These are phyloP conservation scores for Naegleria fowleri DNA, from an alignment of 208 protist species.

Conservation along the genomic window DNA sequence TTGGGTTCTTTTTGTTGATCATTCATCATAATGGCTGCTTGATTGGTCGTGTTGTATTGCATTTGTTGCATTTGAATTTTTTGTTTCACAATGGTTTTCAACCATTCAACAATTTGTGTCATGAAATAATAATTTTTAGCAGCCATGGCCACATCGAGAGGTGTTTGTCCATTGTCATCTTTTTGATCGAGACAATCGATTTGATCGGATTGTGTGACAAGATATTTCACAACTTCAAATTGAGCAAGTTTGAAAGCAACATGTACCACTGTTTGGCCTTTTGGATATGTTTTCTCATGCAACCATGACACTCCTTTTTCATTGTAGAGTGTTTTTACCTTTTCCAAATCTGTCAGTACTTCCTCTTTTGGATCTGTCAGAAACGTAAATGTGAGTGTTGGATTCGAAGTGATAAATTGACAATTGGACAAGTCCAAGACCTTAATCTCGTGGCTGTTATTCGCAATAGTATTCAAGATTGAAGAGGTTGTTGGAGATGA, in stretches of 20 bases:
- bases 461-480: background rate
- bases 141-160: background rate
- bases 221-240: constrained; percentile 4
- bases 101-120: background rate
- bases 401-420: background rate
- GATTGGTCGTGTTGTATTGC: background rate
- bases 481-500: too few relatives aligned
- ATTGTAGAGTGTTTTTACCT: background rate
- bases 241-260: background rate
- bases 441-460: background rate
- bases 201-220: background rate
- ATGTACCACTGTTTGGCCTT: constrained; percentile 1
- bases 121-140: background rate
- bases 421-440: background rate
- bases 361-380: background rate
- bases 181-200: background rate
- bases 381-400: background rate
- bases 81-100: background rate
- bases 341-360: background rate
- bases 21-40: too few relatives aligned
- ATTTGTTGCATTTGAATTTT: background rate
- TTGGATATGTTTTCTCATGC: background rate
- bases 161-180: background rate
- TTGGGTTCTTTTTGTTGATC: too few relatives aligned
- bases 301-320: background rate